phyloP scores from a whole-genome alignment of 2,329 filamentous ascomycete species.

The Fusarium illudens region DNA sequence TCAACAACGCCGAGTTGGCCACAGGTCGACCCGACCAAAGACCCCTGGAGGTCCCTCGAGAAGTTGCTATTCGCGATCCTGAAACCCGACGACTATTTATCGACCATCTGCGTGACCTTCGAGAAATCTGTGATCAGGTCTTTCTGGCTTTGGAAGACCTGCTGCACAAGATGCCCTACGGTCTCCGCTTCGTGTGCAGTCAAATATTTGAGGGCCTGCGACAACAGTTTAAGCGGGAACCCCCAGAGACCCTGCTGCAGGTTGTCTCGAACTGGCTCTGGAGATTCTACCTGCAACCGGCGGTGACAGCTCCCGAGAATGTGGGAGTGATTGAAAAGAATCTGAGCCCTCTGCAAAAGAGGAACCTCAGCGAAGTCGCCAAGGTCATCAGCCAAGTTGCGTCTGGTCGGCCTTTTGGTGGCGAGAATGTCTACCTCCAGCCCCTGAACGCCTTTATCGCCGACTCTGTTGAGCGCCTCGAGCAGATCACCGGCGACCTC shows the following conservation, averaged over 20 bases:
- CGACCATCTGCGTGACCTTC: conserved; percentile 89
- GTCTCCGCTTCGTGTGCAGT: conserved; percentile 85
- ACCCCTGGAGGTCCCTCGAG: conserved; percentile 84
- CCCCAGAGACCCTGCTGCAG: conserved; percentile 80
- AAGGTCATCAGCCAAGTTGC: conserved; percentile 92
- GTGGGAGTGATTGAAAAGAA: conserved; percentile 92
- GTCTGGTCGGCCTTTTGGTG: conserved; percentile 88
- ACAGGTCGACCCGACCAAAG: conserved; percentile 86
- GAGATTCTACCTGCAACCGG: conserved; percentile 92
- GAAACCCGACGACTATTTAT: conserved; percentile 95
- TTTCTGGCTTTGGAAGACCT: conserved; percentile 83
- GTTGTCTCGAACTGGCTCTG: conserved; percentile 91
- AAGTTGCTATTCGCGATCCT: conserved; percentile 93
- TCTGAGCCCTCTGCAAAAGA: conserved; percentile 89
- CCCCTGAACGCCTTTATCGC: conserved; percentile 91
- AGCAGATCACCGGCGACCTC: conserved; percentile 77
- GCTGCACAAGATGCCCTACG: conserved; percentile 89
- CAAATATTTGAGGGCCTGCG: conserved; percentile 84
- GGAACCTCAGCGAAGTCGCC: conserved; percentile 87
- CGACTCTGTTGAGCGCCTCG: conserved; percentile 83
- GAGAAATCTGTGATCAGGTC: conserved; percentile 94
- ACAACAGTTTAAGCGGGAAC: conserved; percentile 80
- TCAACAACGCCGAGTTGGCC: conserved; percentile 96
- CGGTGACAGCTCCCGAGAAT: conserved; percentile 87
- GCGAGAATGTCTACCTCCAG: conserved; percentile 94